Evolutionary conservation across 495 filamentous ascomycete genomes (phyloP).

Genomic region (Aspergillus diversus): DNA sequence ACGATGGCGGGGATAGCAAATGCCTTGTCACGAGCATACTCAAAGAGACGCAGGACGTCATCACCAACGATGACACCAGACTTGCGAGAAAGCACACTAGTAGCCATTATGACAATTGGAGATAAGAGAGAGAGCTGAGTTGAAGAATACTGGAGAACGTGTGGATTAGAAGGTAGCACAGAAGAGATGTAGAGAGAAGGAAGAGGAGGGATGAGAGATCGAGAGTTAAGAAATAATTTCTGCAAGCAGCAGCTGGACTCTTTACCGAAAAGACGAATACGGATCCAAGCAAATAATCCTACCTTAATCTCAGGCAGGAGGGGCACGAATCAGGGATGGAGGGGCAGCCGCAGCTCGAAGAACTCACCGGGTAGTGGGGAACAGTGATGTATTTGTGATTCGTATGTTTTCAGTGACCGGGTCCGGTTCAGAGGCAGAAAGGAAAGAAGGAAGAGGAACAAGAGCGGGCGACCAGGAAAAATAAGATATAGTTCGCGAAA

Average conservation of each 20-base stretch:
- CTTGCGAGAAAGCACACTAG: conserved; percentile 74
- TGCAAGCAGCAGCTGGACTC: conserved; percentile 17
- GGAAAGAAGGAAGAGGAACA: conserved; percentile 16
- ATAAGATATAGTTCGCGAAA: conserved; percentile 14
- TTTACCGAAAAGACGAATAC: conserved; percentile 37
- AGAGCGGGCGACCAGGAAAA: conserved; percentile 18
- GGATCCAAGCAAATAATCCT: conserved; percentile 22
- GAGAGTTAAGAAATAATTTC: conserved; percentile 23
- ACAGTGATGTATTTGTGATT: conserved; percentile 30
- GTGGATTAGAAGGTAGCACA: conserved; percentile 12
- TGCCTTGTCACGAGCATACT: conserved; percentile 78
- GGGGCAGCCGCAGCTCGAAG: conserved; percentile 28
- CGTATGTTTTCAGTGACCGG: conserved; percentile 31
- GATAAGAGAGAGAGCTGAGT: neutral
- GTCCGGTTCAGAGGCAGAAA: conserved; percentile 4
- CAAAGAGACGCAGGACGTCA: conserved; percentile 79
- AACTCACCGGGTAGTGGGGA: conserved; percentile 40
- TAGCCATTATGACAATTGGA: conserved; percentile 55
- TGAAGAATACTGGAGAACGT: conserved; percentile 8
- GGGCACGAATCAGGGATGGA: conserved; percentile 23
- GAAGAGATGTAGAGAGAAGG: conserved; percentile 15
- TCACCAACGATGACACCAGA: conserved; percentile 85
- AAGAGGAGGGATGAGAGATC: conserved; percentile 15
- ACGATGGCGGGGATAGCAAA: conserved; percentile 93
- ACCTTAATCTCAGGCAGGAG: neutral